Conservation (phyloP, 805 yeast genomes). For the Danielozyma ontarioensis region DNA sequence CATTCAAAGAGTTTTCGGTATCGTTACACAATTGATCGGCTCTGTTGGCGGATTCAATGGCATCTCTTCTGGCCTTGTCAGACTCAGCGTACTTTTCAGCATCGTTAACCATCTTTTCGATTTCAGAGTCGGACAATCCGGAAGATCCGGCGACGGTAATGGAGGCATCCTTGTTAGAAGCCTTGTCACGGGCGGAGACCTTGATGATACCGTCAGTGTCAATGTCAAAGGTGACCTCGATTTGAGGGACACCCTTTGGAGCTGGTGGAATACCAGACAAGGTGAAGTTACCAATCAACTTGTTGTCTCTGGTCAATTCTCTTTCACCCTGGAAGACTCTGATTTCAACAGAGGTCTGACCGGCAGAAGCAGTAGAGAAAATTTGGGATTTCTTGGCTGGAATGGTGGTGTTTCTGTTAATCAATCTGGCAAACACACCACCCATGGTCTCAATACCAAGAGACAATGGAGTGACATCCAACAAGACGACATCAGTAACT, state of each 20-base stretch:
- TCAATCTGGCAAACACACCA: conserved; percentile 91
- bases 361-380: conserved; percentile 85
- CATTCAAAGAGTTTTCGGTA: conserved; percentile 44
- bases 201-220: conserved; percentile 97
- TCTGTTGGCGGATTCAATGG: conserved; percentile 81
- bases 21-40: conserved; percentile 68
- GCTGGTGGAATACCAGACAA: conserved; percentile 93
- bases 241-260: conserved; percentile 92
- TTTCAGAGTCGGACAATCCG: conserved; percentile 84
- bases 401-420: conserved; percentile 90
- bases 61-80: conserved; percentile 80
- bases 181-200: conserved; percentile 91
- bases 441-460: conserved; percentile 97
- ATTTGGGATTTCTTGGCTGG: conserved; percentile 96
- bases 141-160: conserved; percentile 96
- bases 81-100: conserved; percentile 86
- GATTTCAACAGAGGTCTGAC: conserved; percentile 95
- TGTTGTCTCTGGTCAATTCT: conserved; percentile 96
- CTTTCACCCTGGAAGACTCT: conserved; percentile 99
- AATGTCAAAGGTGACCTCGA: conserved; percentile 91
- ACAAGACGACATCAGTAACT: conserved; percentile 83
- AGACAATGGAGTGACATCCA: conserved; percentile 87
- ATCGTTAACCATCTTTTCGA: conserved; percentile 85
- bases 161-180: conserved; percentile 88
- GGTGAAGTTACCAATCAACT: conserved; percentile 94